Conservation (phyloP, 164 flowering plant species). For the Aristolochia californica region DNA sequence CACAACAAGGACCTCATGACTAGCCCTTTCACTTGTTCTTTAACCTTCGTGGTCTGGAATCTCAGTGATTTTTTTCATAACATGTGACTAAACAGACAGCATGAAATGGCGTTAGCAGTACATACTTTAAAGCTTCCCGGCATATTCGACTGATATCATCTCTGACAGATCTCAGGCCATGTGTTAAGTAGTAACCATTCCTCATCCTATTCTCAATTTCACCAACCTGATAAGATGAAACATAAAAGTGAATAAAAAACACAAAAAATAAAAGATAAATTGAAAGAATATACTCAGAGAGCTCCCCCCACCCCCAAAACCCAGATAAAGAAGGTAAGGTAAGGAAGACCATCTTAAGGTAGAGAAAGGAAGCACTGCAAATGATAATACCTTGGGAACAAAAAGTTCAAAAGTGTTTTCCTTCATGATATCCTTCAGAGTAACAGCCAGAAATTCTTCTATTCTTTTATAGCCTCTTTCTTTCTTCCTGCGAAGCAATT, state of each 20-base stretch:
- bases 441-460: conserved; percentile 61
- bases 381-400: conserved; percentile 59
- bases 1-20: too few species aligned
- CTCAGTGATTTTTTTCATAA: background rate
- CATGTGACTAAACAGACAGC: background rate
- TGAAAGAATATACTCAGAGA: background rate
- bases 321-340: background rate
- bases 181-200: conserved; percentile 74
- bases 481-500: conserved; percentile 61
- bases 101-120: background rate
- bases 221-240: conserved; percentile 46
- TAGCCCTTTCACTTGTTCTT: too few species aligned
- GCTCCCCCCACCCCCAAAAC: too few species aligned
- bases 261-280: background rate
- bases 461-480: conserved; percentile 65
- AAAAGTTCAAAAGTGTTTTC: conserved; percentile 75
- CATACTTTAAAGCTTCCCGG: conserved; percentile 84
- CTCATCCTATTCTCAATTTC: conserved; percentile 77
- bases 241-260: background rate
- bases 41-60: too few species aligned
- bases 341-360: background rate
- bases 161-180: conserved; percentile 68
- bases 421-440: conserved; percentile 78
- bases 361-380: background rate
- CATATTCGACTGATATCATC: conserved; percentile 89